Conservation (phyloP, 1,284 basidiomycete genomes). For the Ceratobasidium sp. region DNA sequence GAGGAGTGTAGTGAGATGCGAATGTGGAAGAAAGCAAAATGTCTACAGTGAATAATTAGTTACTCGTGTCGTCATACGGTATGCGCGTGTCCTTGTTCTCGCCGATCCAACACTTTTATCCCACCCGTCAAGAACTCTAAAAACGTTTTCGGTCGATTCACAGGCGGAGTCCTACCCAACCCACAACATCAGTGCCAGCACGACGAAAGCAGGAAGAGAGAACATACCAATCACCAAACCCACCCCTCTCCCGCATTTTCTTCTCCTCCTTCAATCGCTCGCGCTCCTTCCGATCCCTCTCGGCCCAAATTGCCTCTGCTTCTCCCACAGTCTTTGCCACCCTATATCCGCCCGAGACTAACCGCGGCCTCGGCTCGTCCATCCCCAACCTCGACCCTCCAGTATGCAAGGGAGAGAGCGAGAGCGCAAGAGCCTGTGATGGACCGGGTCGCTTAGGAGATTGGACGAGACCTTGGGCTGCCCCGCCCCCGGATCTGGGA, state of each 20-base stretch:
- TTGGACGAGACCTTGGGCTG: conserved; percentile 24
- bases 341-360: conserved; percentile 17
- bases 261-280: conserved; percentile 17
- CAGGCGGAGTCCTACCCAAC: neutral
- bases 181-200: too few species aligned
- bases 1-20: too few species aligned
- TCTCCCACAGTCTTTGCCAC: conserved; percentile 29
- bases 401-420: neutral
- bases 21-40: too few species aligned
- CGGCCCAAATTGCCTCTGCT: conserved; percentile 22
- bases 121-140: neutral
- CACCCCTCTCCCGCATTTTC: conserved; percentile 18
- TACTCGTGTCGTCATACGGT: too few species aligned
- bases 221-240: neutral
- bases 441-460: neutral
- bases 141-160: neutral
- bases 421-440: too few species aligned
- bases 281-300: conserved; percentile 19
- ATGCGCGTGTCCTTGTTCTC: conserved; percentile 9
- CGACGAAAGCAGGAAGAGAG: neutral
- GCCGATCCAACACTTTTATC: neutral
- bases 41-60: too few species aligned
- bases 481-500: conserved; percentile 27
- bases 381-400: neutral
- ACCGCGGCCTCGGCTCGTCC: too few species aligned